A percentile compares a stretch with the other conserved stretches of the same genome.
Conservation (phyloP, 371 early-diverging fungal genomes). For the Mucor ambiguus region DNA sequence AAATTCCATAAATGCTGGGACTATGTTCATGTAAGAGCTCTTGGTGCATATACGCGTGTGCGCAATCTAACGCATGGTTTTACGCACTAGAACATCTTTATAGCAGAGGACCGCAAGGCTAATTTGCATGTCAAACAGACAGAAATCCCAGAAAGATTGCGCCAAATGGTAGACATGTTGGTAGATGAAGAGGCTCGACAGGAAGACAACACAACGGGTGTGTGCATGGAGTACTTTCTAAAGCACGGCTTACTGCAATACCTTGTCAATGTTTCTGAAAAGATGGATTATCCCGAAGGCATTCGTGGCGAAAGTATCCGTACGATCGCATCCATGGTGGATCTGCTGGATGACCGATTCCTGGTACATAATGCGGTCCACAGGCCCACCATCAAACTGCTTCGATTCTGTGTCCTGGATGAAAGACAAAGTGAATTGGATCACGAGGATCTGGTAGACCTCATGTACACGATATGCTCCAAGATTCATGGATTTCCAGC, state of each 20-base stretch:
- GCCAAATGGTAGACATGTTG: constrained; percentile 86
- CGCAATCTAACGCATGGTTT: too few relatives aligned
- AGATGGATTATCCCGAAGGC: constrained; percentile 80
- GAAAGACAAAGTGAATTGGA: constrained; percentile 66
- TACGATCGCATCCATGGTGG: constrained; percentile 81
- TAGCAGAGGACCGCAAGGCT: constrained; percentile 57
- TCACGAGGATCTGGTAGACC: constrained; percentile 84
- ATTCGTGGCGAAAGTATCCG: constrained; percentile 84
- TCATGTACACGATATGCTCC: constrained; percentile 87
- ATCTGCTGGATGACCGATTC: constrained; percentile 85
- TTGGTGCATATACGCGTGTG: too few relatives aligned
- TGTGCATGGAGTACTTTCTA: constrained; percentile 92
- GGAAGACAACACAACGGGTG: constrained; percentile 73
- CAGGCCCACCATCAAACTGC: constrained; percentile 80
- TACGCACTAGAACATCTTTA: constrained; percentile 64
- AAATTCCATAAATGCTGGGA: constrained; percentile 83
- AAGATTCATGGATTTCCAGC: constrained; percentile 92
- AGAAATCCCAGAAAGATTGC: constrained; percentile 76
- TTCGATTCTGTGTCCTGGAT: constrained; percentile 69
- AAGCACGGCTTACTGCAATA: constrained; percentile 79
- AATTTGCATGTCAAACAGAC: constrained; percentile 72
- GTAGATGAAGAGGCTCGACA: constrained; percentile 88
- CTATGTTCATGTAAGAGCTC: constrained; percentile 60
- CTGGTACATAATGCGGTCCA: constrained; percentile 90
- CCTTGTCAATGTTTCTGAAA: constrained; percentile 80